These are phyloP conservation scores for Phytophthora citrophthora DNA, from an alignment of 352 stramenopile species.

Conservation along the genomic window DNA sequence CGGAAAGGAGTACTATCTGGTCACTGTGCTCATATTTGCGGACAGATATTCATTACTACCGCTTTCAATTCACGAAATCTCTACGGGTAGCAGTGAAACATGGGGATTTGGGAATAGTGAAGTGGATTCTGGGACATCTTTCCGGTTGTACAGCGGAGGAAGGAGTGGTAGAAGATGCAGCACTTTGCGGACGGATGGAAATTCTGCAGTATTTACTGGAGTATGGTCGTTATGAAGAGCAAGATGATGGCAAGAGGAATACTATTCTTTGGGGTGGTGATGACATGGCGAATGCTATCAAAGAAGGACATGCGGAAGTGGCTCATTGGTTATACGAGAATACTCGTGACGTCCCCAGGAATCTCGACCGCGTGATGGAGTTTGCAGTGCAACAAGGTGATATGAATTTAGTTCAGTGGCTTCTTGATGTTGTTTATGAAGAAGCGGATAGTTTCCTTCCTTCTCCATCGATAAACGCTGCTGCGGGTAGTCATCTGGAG, in stretches of 20 bases:
- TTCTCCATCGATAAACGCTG: constrained; percentile 12
- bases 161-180: constrained; percentile 21
- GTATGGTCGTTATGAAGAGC: background rate
- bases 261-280: constrained; percentile 17
- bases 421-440: constrained; percentile 16
- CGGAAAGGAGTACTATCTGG: constrained; percentile 2
- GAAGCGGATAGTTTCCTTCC: background rate
- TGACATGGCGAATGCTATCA: constrained; percentile 13
- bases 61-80: constrained; percentile 16
- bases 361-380: constrained; percentile 6
- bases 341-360: constrained; percentile 1
- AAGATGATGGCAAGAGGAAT: constrained; percentile 1
- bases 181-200: constrained; percentile 8
- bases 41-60: constrained; percentile 15
- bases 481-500: constrained; percentile 17
- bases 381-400: constrained; percentile 1
- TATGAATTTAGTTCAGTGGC: constrained; percentile 3
- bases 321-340: constrained; percentile 21
- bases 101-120: constrained; percentile 13
- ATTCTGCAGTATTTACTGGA: constrained; percentile 21
- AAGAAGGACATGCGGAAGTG: constrained; percentile 2
- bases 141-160: constrained; percentile 11
- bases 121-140: constrained; percentile 19
- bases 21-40: constrained; percentile 14
- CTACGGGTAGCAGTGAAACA: background rate